Conservation (phyloP, 2,329 filamentous ascomycete species). For the Fusarium caatingaense region DNA sequence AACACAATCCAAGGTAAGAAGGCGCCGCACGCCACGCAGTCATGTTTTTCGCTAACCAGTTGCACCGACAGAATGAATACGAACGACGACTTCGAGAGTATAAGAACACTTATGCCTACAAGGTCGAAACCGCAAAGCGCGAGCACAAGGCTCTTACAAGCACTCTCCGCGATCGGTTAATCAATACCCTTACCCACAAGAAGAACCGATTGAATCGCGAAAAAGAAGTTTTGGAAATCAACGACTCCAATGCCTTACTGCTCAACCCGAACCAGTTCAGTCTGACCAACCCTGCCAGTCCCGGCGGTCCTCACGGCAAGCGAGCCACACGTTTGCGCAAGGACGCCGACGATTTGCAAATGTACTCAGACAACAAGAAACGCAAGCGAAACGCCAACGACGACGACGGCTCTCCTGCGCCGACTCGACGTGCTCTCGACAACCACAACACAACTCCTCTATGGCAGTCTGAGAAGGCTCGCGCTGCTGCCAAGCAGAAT, state of each 20-base stretch:
- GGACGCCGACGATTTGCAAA: conserved; percentile 68
- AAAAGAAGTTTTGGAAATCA: conserved; percentile 75
- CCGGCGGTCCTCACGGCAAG: conserved; percentile 71
- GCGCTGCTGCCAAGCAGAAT: conserved; percentile 64
- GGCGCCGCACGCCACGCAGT: conserved; percentile 1
- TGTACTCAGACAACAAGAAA: conserved; percentile 69
- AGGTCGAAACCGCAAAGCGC: conserved; percentile 70
- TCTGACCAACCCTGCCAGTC: conserved; percentile 72
- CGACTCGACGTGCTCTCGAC: conserved; percentile 66
- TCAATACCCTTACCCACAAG: conserved; percentile 73
- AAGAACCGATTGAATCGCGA: conserved; percentile 73
- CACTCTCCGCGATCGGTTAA: conserved; percentile 74
- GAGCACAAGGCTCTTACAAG: conserved; percentile 69
- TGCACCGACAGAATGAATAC: conserved; percentile 65
- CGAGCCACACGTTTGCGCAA: conserved; percentile 71
- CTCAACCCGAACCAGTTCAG: conserved; percentile 77
- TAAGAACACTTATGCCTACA: conserved; percentile 69
- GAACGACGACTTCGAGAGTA: conserved; percentile 71
- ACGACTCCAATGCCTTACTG: conserved; percentile 72
- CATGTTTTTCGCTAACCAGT: conserved; percentile 28
- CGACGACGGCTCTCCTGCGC: conserved; percentile 72
- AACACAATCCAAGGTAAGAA: conserved; percentile 80
- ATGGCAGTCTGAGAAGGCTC: conserved; percentile 71
- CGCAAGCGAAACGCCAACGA: conserved; percentile 70
- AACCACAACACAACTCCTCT: conserved; percentile 68